These are phyloP conservation scores for Capsicum rhomboideum DNA, from an alignment of 257 asterid species.

Conservation along the genomic window DNA sequence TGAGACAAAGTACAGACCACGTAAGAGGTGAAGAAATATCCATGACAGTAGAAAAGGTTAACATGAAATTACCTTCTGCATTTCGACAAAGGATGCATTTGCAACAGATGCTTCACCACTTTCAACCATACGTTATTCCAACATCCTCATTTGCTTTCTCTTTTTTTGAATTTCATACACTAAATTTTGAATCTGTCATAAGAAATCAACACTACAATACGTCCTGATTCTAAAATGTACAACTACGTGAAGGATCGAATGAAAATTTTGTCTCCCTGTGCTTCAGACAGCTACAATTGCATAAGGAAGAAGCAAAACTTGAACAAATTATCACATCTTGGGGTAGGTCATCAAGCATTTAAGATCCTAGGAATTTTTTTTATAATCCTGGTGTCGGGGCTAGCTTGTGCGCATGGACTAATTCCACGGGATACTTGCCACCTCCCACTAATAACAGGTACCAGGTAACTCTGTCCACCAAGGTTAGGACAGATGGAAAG, in stretches of 20 bases:
- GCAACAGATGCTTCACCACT: slow-evolving; percentile 82
- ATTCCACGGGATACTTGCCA: too few species aligned
- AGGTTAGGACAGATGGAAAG: too few species aligned
- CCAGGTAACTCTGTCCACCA: too few species aligned
- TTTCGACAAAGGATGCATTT: slow-evolving; percentile 72
- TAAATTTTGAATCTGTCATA: slow-evolving; percentile 64
- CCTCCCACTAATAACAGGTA: too few species aligned
- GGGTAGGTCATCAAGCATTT: not conserved
- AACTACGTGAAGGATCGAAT: not conserved
- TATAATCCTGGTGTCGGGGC: not conserved
- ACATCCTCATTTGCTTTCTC: slow-evolving; percentile 63
- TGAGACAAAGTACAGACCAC: not conserved
- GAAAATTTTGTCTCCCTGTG: not conserved
- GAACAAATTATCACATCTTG: not conserved
- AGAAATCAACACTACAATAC: not conserved
- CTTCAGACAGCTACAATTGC: not conserved
- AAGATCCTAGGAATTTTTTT: not conserved
- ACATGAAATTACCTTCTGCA: slow-evolving; percentile 70
- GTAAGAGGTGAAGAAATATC: not conserved
- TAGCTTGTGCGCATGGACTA: not conserved
- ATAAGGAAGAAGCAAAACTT: not conserved
- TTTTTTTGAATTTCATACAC: slow-evolving; percentile 87
- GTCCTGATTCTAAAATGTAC: not conserved
- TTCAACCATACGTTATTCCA: slow-evolving; percentile 82
- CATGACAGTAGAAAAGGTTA: not conserved